These are phyloP conservation scores for Limnomonas spitsbergensis DNA, from an alignment of 139 green algal species.

Conservation along the genomic window DNA sequence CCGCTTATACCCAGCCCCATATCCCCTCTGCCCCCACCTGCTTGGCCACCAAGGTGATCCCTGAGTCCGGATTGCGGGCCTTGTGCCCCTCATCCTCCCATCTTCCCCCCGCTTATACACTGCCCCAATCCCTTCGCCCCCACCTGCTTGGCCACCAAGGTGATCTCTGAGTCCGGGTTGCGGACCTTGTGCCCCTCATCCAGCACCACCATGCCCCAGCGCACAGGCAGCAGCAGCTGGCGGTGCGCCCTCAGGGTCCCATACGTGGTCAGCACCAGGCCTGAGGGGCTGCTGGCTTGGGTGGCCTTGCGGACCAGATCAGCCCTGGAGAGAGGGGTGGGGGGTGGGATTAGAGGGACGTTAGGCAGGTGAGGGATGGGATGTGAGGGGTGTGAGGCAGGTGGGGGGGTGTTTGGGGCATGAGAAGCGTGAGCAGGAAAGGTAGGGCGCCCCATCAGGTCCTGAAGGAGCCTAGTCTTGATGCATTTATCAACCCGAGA, in stretches of 20 bases:
- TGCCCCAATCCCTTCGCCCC: slow-evolving; percentile 4
- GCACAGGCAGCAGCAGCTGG: slow-evolving; percentile 67
- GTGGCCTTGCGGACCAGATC: slow-evolving; percentile 4
- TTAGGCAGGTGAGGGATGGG: not conserved
- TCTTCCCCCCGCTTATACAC: no score
- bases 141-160: slow-evolving; percentile 76
- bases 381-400: no score
- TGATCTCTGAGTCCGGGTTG: slow-evolving; percentile 94
- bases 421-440: no score
- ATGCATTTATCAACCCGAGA: no score
- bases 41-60: slow-evolving; percentile 84
- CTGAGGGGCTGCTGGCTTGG: not conserved
- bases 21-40: slow-evolving; percentile 41
- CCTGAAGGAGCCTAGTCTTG: no score
- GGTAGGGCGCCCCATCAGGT: no score
- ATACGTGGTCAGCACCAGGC: slow-evolving; percentile 82
- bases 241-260: slow-evolving; percentile 80
- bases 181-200: slow-evolving; percentile 96
- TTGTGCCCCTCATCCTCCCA: slow-evolving; percentile 97
- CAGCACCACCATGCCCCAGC: slow-evolving; percentile 89
- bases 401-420: not conserved
- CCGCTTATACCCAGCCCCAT: no score
- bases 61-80: slow-evolving; percentile 94
- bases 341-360: no score
- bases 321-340: slow-evolving; percentile 11